Percentiles rank a stretch among this genome's conserved stretches.
These are phyloP conservation scores for Quercus cerris DNA, from an alignment of 306 rosid genomes.

Conservation along the genomic window DNA sequence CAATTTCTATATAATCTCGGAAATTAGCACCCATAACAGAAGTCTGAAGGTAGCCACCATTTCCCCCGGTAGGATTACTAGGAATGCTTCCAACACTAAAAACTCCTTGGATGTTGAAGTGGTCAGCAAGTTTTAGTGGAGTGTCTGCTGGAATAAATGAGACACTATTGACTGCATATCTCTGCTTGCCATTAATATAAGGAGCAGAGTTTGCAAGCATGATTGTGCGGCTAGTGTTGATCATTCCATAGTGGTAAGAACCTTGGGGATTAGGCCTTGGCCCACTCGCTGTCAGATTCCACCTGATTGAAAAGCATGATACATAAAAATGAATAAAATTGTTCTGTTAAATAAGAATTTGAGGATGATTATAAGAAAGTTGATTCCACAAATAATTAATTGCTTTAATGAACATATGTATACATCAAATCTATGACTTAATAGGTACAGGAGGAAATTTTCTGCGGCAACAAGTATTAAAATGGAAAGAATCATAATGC, in stretches of 20 bases:
- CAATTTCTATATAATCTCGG: conserved; percentile 79
- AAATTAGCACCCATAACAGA: conserved; percentile 81
- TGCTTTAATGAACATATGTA: background rate
- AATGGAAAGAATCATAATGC: background rate
- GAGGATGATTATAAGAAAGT: too few relatives aligned
- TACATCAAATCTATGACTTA: background rate
- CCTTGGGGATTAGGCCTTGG: conserved; percentile 99
- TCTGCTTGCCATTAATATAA: conserved; percentile 80
- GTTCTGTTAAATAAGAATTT: too few relatives aligned
- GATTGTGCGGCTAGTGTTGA: conserved; percentile 70
- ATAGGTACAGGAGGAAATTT: background rate
- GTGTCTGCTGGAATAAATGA: conserved; percentile 71
- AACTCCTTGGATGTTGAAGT: conserved; percentile 79
- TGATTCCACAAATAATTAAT: too few relatives aligned
- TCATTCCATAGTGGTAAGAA: conserved; percentile 87
- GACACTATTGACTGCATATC: conserved; percentile 86
- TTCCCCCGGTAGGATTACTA: conserved; percentile 59
- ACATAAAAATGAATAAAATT: background rate
- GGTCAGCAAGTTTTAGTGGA: conserved; percentile 83
- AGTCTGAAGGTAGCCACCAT: conserved; percentile 71
- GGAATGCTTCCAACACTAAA: conserved; percentile 77
- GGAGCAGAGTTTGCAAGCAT: conserved; percentile 85
- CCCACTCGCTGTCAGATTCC: conserved; percentile 93
- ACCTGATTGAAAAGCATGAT: conserved; percentile 33
- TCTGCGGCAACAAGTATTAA: background rate